phyloP scores from a whole-genome alignment of 2,329 filamentous ascomycete species.

The Amylocarpus encephaloides region DNA sequence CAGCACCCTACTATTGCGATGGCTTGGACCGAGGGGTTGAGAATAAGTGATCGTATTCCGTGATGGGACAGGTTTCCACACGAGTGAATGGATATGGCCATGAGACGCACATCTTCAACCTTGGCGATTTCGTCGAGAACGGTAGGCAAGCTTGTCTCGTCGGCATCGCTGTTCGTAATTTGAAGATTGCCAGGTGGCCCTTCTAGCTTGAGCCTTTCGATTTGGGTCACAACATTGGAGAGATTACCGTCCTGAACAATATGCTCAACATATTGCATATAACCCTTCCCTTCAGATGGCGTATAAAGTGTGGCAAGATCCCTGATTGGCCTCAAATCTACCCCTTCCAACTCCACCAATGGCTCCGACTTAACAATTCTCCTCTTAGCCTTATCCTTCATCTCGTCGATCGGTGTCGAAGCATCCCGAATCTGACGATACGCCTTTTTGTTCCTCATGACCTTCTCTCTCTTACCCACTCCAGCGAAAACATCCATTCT shows the following conservation, averaged over 20 bases:
- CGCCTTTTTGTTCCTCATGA: conserved; percentile 78
- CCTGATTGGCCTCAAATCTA: conserved; percentile 45
- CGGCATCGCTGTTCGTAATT: conserved; percentile 18
- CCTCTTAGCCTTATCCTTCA: conserved; percentile 36
- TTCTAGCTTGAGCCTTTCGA: conserved; percentile 40
- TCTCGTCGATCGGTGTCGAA: conserved; percentile 36
- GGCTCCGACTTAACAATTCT: conserved; percentile 33
- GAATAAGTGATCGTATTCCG: conserved; percentile 75
- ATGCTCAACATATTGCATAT: conserved; percentile 72
- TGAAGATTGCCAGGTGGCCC: conserved; percentile 12
- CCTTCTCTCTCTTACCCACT: conserved; percentile 63
- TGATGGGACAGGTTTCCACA: conserved; percentile 97
- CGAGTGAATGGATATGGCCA: conserved; percentile 93
- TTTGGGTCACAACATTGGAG: conserved; percentile 56
- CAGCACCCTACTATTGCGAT: conserved; percentile 96
- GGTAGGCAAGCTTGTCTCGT: conserved; percentile 6
- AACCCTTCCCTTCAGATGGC: conserved; percentile 56
- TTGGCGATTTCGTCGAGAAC: conserved; percentile 18
- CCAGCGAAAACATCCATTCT: conserved; percentile 78
- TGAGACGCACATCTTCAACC: conserved; percentile 47
- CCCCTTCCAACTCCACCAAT: conserved; percentile 15
- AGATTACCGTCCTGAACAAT: conserved; percentile 68
- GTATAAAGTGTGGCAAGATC: conserved; percentile 47
- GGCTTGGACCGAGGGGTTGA: conserved; percentile 80
- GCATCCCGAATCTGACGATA: conserved; percentile 40